Evolutionary conservation across 495 filamentous ascomycete species (phyloP).

Genomic region (Penicillium herquei): DNA sequence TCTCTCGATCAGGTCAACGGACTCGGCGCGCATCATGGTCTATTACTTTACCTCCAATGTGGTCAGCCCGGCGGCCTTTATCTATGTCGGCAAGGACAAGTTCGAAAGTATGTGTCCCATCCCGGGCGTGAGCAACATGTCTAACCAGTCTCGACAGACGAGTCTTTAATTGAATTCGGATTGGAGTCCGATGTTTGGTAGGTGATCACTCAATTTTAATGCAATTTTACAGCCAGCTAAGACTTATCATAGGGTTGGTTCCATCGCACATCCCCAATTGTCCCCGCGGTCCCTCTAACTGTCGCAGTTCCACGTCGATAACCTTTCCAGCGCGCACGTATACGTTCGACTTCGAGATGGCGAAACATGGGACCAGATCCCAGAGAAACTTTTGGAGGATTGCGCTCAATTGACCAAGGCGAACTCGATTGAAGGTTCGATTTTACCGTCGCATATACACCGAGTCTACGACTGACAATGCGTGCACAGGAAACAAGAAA

Average conservation of each 20-base stretch:
- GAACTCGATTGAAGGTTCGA: slow-evolving; percentile 90
- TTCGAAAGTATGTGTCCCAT: slow-evolving; percentile 74
- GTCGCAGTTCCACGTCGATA: slow-evolving; percentile 90
- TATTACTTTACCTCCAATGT: slow-evolving; percentile 91
- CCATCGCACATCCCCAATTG: slow-evolving; percentile 2
- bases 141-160: slow-evolving; percentile 59
- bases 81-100: slow-evolving; percentile 99
- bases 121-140: slow-evolving; percentile 10
- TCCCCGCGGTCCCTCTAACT: slow-evolving; percentile 6
- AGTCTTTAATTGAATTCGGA: slow-evolving; percentile 90
- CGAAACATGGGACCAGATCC: slow-evolving; percentile 82
- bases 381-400: slow-evolving; percentile 72
- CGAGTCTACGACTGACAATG: neutral
- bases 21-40: slow-evolving; percentile 64
- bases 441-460: neutral
- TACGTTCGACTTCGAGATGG: slow-evolving; percentile 83
- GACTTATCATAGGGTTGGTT: slow-evolving; percentile 37
- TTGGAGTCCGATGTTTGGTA: slow-evolving; percentile 96
- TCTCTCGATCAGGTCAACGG: neutral
- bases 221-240: neutral
- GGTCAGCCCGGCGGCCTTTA: slow-evolving; percentile 71
- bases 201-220: slow-evolving; percentile 10
- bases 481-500: slow-evolving; percentile 81
- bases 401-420: slow-evolving; percentile 95
- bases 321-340: slow-evolving; percentile 93